Percentiles rank a stretch among this genome's conserved stretches.
Evolutionary conservation across 441 rosid genomes (phyloP).

Genomic region (Erysimum pusillum): DNA sequence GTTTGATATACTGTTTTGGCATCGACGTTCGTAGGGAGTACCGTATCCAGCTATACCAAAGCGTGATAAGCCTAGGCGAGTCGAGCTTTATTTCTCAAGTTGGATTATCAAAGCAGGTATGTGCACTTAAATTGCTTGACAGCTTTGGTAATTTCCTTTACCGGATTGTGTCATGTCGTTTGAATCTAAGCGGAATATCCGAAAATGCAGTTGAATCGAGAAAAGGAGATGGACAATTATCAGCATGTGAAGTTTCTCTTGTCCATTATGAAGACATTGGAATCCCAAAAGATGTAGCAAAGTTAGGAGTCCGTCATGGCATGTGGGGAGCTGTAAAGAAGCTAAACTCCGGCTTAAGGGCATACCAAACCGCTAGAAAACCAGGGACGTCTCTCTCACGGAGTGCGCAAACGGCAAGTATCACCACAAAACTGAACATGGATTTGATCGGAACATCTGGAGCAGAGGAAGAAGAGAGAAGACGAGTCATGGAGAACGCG

Average conservation of each 20-base stretch:
- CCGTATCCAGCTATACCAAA: constrained; percentile 67
- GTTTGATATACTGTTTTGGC: constrained; percentile 27
- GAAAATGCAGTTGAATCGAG: constrained; percentile 79
- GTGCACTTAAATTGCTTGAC: not conserved
- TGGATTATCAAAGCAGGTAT: constrained; percentile 89
- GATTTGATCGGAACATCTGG: constrained; percentile 51
- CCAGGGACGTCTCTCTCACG: constrained; percentile 66
- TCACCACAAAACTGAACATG: constrained; percentile 67
- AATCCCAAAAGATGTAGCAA: constrained; percentile 97
- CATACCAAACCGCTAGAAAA: constrained; percentile 78
- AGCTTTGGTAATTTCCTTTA: not conserved
- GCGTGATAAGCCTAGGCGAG: constrained; percentile 95
- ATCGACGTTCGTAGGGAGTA: constrained; percentile 62
- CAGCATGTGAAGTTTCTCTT: constrained; percentile 89
- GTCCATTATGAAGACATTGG: constrained; percentile 96
- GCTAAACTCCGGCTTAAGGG: constrained; percentile 81
- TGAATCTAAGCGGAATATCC: not conserved
- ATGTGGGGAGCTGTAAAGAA: constrained; percentile 98
- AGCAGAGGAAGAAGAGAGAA: constrained; percentile 62
- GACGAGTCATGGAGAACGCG: constrained; percentile 18
- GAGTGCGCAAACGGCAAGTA: constrained; percentile 72
- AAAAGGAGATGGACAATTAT: constrained; percentile 75
- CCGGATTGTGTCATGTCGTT: not conserved
- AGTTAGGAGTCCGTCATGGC: constrained; percentile 91
- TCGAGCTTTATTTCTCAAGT: constrained; percentile 90